A percentile compares a stretch with the other conserved stretches of the same genome.
phyloP scores from a whole-genome alignment of 139 green algal genomes.

The Micromonas pusilla region DNA sequence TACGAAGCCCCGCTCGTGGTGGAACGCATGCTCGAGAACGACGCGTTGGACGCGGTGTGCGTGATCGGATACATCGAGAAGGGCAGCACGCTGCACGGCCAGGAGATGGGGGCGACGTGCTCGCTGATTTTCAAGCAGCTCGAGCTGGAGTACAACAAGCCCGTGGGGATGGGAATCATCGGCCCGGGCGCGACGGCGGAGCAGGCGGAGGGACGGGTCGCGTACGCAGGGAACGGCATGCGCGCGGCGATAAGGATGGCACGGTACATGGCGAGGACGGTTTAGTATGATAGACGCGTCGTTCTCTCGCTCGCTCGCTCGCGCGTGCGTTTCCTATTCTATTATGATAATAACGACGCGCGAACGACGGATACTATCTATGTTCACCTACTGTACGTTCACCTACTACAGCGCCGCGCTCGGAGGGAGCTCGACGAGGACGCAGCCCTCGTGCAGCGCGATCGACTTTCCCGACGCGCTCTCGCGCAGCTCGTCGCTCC shows the following conservation, averaged over 20 bases:
- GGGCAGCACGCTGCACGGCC: conserved; percentile 26
- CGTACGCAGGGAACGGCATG: conserved; percentile 29
- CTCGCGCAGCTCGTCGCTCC: neutral
- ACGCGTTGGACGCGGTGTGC: conserved; percentile 15
- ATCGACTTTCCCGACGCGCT: neutral
- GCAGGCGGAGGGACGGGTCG: conserved; percentile 26
- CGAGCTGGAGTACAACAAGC: conserved; percentile 32
- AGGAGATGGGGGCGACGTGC: conserved; percentile 31
- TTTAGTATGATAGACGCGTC: too few species aligned
- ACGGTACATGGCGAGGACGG: neutral
- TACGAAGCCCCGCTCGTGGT: conserved; percentile 32
- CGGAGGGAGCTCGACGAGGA: neutral
- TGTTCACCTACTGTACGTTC: too few species aligned
- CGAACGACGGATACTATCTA: too few species aligned
- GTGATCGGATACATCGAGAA: conserved; percentile 35
- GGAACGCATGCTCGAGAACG: conserved; percentile 6
- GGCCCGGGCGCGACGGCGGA: conserved; percentile 31
- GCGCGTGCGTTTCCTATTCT: too few species aligned
- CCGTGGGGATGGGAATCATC: conserved; percentile 36
- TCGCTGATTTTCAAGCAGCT: conserved; percentile 29
- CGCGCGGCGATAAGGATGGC: conserved; percentile 24
- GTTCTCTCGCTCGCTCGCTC: too few species aligned
- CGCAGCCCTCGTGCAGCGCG: neutral
- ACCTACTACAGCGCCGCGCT: too few species aligned
- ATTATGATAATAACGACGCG: too few species aligned